These are phyloP conservation scores for Psilocybe tampanensis DNA, from an alignment of 768 basidiomycete species.

Conservation along the genomic window DNA sequence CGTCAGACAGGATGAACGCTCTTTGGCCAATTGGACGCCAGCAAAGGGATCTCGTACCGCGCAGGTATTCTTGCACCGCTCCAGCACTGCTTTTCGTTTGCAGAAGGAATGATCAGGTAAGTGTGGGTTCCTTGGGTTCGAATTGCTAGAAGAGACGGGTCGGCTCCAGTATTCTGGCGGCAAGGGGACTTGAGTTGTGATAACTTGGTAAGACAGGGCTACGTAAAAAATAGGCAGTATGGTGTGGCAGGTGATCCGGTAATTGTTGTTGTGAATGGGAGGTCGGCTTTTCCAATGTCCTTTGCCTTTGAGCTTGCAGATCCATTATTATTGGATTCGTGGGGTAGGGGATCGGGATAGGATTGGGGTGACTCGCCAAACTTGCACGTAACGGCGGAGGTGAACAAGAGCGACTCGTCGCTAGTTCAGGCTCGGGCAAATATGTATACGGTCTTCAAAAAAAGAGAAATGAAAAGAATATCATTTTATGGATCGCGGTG, in stretches of 20 bases:
- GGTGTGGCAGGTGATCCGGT: too few species aligned
- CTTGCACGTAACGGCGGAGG: not conserved
- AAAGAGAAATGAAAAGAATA: too few species aligned
- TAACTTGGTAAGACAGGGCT: too few species aligned
- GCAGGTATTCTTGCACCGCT: not conserved
- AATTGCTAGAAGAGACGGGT: not conserved
- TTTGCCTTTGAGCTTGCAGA: not conserved
- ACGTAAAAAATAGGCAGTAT: too few species aligned
- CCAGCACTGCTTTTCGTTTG: not conserved
- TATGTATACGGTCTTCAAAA: too few species aligned
- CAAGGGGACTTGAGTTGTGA: too few species aligned
- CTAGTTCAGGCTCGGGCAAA: not conserved
- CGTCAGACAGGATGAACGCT: not conserved
- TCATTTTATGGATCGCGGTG: not conserved
- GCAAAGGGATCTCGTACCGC: not conserved
- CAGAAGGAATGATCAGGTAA: not conserved
- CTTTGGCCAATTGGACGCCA: not conserved
- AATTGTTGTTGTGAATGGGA: too few species aligned
- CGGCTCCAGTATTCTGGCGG: not conserved
- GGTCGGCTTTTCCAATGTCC: not conserved
- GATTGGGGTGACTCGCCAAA: not conserved
- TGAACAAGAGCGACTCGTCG: too few species aligned
- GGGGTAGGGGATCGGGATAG: not conserved
- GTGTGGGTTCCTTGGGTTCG: not conserved
- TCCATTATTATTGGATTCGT: not conserved